A percentile compares a stretch with the other conserved stretches of the same genome.
phyloP scores from a whole-genome alignment of 306 rosid species.

The Hippophae tibetana region DNA sequence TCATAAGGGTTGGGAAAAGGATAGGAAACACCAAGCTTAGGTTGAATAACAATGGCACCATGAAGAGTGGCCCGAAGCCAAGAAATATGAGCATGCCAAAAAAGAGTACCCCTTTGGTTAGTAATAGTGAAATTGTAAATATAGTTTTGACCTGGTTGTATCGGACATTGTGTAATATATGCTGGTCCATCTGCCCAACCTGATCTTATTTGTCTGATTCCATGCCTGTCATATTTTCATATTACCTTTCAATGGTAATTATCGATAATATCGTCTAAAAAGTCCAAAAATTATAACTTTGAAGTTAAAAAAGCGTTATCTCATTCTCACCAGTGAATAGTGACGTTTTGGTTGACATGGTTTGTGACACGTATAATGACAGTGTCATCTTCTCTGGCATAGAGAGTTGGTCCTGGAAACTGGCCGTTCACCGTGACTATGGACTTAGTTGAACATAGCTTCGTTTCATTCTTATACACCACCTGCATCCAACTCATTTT shows the following conservation, averaged over 20 bases:
- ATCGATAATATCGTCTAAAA: too few relatives aligned
- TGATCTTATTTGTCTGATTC: conserved; percentile 44
- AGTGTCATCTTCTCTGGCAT: conserved; percentile 68
- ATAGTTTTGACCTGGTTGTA: conserved; percentile 49
- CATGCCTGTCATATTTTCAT: conserved; percentile 42
- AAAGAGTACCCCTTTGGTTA: conserved; percentile 72
- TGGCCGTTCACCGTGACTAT: conserved; percentile 46
- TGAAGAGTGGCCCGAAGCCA: conserved; percentile 70
- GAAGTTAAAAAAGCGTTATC: neutral
- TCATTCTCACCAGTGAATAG: conserved; percentile 62
- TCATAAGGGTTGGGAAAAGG: conserved; percentile 55
- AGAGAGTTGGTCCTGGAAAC: conserved; percentile 61
- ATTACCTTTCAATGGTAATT: too few relatives aligned
- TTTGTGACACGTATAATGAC: conserved; percentile 57
- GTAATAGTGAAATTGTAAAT: conserved; percentile 53
- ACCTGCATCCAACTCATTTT: conserved; percentile 33
- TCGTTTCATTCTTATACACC: conserved; percentile 45
- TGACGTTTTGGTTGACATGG: conserved; percentile 39
- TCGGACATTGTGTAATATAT: conserved; percentile 70
- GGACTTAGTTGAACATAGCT: conserved; percentile 49
- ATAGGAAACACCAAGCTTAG: conserved; percentile 50
- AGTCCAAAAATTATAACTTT: neutral
- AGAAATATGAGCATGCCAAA: conserved; percentile 77
- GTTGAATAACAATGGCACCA: conserved; percentile 63
- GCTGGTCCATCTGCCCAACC: conserved; percentile 81